These are phyloP conservation scores for Penicillium sp. DNA, from an alignment of 2,329 filamentous ascomycete genomes.

Conservation along the genomic window DNA sequence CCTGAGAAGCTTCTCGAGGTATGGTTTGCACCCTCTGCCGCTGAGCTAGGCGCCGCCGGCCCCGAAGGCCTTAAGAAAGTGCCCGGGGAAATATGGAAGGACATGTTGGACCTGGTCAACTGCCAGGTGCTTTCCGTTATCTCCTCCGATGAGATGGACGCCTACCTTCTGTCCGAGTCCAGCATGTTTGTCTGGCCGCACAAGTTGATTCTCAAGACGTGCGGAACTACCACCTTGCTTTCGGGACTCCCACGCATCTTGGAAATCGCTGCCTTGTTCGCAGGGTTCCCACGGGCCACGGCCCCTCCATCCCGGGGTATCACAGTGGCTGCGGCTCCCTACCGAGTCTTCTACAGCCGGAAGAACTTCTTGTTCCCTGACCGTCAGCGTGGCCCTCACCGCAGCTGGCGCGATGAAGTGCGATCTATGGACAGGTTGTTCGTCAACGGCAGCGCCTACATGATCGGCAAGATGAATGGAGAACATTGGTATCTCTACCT, in stretches of 20 bases:
- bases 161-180: slow-evolving; percentile 94
- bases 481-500: slow-evolving; percentile 99
- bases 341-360: slow-evolving; percentile 96
- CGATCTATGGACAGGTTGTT: slow-evolving; percentile 90
- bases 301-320: slow-evolving; percentile 65
- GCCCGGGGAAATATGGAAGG: slow-evolving; percentile 80
- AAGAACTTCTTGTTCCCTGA: slow-evolving; percentile 98
- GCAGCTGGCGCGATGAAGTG: slow-evolving; percentile 97
- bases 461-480: slow-evolving; percentile 99
- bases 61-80: slow-evolving; percentile 83
- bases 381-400: slow-evolving; percentile 88
- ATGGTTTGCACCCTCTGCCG: slow-evolving; percentile 85
- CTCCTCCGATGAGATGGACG: slow-evolving; percentile 89
- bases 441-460: slow-evolving; percentile 89
- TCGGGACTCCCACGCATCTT: slow-evolving; percentile 86
- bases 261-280: slow-evolving; percentile 82
- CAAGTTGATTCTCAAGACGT: slow-evolving; percentile 98
- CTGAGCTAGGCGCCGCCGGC: slow-evolving; percentile 64
- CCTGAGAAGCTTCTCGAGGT: slow-evolving; percentile 98
- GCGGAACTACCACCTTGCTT: slow-evolving; percentile 91
- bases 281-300: slow-evolving; percentile 82
- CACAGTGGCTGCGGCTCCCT: slow-evolving; percentile 76
- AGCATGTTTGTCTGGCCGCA: slow-evolving; percentile 99
- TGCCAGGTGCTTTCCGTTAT: slow-evolving; percentile 97
- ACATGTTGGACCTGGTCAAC: slow-evolving; percentile 96